These are phyloP conservation scores for Chimonanthus praecox DNA, from an alignment of 164 flowering plant genomes.

Conservation along the genomic window DNA sequence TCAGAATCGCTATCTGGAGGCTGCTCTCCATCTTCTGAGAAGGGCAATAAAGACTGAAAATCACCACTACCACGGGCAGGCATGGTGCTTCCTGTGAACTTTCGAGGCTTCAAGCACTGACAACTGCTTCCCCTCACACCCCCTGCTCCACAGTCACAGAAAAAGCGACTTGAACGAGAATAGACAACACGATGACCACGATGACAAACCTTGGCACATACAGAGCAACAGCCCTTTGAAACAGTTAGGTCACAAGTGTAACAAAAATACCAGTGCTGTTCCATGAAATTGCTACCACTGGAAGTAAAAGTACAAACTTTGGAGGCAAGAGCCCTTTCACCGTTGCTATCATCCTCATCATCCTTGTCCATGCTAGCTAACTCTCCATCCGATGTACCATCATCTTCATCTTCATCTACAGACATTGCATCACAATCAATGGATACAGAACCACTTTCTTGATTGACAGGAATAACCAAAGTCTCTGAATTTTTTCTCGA, in stretches of 20 bases:
- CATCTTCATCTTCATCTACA: slow-evolving; percentile 96
- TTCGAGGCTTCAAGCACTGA: slow-evolving; percentile 94
- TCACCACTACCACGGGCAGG: slow-evolving; percentile 42
- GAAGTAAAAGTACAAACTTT: slow-evolving; percentile 98
- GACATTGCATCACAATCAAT: slow-evolving; percentile 94
- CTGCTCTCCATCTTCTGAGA: slow-evolving; percentile 75
- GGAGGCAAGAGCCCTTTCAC: slow-evolving; percentile 89
- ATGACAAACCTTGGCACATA: slow-evolving; percentile 99
- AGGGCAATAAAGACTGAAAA: slow-evolving; percentile 60
- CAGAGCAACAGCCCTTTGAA: slow-evolving; percentile 97
- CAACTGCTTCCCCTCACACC: slow-evolving; percentile 96
- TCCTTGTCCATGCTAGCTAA: slow-evolving; percentile 85
- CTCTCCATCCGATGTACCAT: slow-evolving; percentile 99
- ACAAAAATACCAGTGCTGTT: slow-evolving; percentile 99
- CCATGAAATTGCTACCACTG: slow-evolving; percentile 99
- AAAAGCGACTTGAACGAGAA: slow-evolving; percentile 96
- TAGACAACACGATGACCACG: slow-evolving; percentile 99
- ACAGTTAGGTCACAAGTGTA: slow-evolving; percentile 98
- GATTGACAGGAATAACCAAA: slow-evolving; percentile 55
- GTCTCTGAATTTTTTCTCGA: slow-evolving; percentile 60
- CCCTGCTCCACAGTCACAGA: slow-evolving; percentile 99
- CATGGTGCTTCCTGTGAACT: slow-evolving; percentile 49
- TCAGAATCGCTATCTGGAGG: slow-evolving; percentile 89
- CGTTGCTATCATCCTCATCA: slow-evolving; percentile 80
- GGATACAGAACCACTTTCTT: slow-evolving; percentile 52